Conservation (phyloP, 306 rosid species). For the Cyamopsis tetragonoloba region DNA sequence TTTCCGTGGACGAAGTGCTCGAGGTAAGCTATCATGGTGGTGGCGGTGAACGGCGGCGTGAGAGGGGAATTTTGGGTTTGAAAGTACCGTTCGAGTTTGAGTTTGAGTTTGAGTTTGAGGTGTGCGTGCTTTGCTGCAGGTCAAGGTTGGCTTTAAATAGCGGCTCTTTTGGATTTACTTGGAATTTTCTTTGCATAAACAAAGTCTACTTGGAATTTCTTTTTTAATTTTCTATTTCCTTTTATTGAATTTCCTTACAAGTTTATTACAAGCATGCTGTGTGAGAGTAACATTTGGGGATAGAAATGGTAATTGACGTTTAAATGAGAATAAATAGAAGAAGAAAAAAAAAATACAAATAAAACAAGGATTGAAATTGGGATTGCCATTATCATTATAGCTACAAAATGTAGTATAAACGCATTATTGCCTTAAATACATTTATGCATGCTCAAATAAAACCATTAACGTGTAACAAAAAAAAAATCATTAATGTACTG, state of each 20-base stretch:
- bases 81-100: constrained; percentile 8
- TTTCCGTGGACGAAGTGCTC: constrained; percentile 65
- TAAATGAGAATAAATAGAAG: too few species aligned
- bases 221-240: neutral
- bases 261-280: too few species aligned
- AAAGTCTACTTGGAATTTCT: neutral
- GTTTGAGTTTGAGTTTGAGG: constrained; percentile 11
- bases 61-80: neutral
- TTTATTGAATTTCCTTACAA: neutral
- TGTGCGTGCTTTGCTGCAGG: constrained; percentile 17
- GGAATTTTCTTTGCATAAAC: constrained; percentile 1
- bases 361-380: too few species aligned
- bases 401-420: too few species aligned
- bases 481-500: too few species aligned
- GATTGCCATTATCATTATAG: too few species aligned
- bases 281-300: too few species aligned
- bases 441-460: too few species aligned
- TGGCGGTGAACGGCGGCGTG: neutral
- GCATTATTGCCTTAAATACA: too few species aligned
- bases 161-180: constrained; percentile 32
- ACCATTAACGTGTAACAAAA: too few species aligned
- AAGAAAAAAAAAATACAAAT: too few species aligned
- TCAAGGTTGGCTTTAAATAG: constrained; percentile 32
- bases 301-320: too few species aligned
- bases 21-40: constrained; percentile 73